A percentile compares a stretch with the other conserved stretches of the same genome.
Conservation (phyloP, 768 basidiomycete species). For the Auricularia sp. region DNA sequence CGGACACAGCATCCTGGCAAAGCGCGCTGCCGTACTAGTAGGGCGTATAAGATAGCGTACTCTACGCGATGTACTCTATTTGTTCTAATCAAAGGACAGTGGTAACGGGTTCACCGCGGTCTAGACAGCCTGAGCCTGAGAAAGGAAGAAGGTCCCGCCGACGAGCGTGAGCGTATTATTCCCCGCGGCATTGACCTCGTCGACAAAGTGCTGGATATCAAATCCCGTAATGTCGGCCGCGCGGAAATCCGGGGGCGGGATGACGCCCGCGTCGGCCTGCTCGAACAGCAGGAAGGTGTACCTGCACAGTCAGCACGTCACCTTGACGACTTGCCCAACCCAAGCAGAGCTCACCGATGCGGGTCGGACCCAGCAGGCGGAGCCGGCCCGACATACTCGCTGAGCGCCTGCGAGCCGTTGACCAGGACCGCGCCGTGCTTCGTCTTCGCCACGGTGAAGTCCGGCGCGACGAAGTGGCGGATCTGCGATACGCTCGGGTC, state of each 20-base stretch:
- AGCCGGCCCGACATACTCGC: conserved; percentile 29
- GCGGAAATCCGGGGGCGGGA: neutral
- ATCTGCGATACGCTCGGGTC: conserved; percentile 32
- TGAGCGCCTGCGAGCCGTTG: conserved; percentile 34
- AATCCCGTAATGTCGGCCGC: neutral
- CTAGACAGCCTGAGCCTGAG: neutral
- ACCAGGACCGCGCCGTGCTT: conserved; percentile 16
- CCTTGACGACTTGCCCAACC: neutral
- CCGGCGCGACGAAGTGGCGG: conserved; percentile 38
- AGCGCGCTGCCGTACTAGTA: no score
- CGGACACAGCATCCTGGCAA: no score
- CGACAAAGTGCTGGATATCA: neutral
- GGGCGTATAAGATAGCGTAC: no score
- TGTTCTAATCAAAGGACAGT: no score
- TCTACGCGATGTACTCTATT: no score
- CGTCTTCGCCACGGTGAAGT: conserved; percentile 20
- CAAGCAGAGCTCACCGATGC: conserved; percentile 25
- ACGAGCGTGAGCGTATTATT: neutral
- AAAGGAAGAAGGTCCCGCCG: neutral
- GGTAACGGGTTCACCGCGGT: no score
- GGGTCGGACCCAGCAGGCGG: conserved; percentile 33
- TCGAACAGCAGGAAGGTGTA: conserved; percentile 40
- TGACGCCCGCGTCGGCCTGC: conserved; percentile 15
- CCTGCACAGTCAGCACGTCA: conserved; percentile 14
- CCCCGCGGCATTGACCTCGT: neutral